A percentile compares a stretch with the other conserved stretches of the same genome.
phyloP scores from a whole-genome alignment of 2,329 filamentous ascomycete genomes.

The Ascochyta viciae-villosae region DNA sequence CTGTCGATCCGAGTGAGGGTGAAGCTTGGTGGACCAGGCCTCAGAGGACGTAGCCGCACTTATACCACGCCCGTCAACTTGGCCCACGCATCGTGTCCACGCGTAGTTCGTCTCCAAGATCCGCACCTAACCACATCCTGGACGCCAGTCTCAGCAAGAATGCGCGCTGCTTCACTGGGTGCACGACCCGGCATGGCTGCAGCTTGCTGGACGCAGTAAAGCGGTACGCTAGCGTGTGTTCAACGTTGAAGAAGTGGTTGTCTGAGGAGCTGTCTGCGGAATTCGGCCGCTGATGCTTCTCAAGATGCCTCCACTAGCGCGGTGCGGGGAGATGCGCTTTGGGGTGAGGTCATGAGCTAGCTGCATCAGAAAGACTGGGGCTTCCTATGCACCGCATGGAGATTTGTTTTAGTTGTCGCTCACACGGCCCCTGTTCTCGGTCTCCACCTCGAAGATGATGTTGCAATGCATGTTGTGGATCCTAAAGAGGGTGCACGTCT shows the following conservation, averaged over 20 bases:
- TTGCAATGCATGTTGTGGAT: neutral
- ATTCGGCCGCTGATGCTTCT: constrained; percentile 13
- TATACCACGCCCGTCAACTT: constrained; percentile 11
- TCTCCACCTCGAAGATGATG: neutral
- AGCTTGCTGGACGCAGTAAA: constrained; percentile 10
- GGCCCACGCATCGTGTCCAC: constrained; percentile 5
- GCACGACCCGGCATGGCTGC: constrained; percentile 8
- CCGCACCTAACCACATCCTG: constrained; percentile 13
- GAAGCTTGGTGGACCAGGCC: constrained; percentile 1
- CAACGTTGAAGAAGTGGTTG: neutral
- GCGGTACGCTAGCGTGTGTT: constrained; percentile 9
- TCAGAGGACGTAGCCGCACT: constrained; percentile 9
- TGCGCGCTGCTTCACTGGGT: constrained; percentile 10
- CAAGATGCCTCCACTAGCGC: constrained; percentile 7
- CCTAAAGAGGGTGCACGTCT: neutral
- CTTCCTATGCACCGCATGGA: constrained; percentile 1
- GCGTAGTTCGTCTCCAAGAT: neutral
- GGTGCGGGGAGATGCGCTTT: constrained; percentile 16
- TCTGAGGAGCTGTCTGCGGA: constrained; percentile 12
- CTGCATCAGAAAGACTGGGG: neutral
- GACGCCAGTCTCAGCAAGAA: constrained; percentile 8
- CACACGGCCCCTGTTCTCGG: neutral
- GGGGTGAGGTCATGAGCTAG: constrained; percentile 8
- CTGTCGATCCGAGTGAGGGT: neutral
- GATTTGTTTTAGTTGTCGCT: neutral